A percentile compares a stretch with the other conserved stretches of the same genome.
These are phyloP conservation scores for Physcomitrellopsis africana DNA, from an alignment of 225 moss, liverwort and hornwort genomes.

Conservation along the genomic window DNA sequence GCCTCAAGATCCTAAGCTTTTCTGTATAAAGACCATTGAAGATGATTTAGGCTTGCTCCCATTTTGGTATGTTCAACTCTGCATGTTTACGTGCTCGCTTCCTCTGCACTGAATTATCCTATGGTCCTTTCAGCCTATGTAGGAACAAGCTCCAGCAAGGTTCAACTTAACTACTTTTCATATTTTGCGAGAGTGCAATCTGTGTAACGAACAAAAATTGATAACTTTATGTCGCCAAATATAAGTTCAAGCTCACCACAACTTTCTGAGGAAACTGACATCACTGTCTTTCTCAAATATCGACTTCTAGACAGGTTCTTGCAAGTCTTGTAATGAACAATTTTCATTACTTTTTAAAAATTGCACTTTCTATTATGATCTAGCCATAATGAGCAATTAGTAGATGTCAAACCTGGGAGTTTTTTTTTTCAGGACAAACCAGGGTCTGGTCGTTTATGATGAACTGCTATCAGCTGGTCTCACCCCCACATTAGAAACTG, in stretches of 20 bases:
- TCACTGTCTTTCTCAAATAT: neutral
- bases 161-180: neutral
- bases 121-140: neutral
- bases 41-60: neutral
- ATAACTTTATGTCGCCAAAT: neutral
- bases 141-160: neutral
- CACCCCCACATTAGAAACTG: slow-evolving; percentile 30
- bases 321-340: neutral
- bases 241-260: neutral
- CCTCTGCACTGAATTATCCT: neutral
- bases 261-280: neutral
- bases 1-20: slow-evolving; percentile 35
- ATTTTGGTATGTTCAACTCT: slow-evolving; percentile 25
- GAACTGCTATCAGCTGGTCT: slow-evolving; percentile 33
- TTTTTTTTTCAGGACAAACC: slow-evolving; percentile 54
- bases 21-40: slow-evolving; percentile 16
- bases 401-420: slow-evolving; percentile 8
- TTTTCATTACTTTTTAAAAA: neutral
- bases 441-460: slow-evolving; percentile 64
- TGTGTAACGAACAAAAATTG: neutral
- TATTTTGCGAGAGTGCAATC: neutral
- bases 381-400: neutral
- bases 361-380: too few species aligned
- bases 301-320: neutral
- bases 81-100: neutral